Conservation (phyloP, 768 basidiomycete genomes). For the Boletus insuetus region DNA sequence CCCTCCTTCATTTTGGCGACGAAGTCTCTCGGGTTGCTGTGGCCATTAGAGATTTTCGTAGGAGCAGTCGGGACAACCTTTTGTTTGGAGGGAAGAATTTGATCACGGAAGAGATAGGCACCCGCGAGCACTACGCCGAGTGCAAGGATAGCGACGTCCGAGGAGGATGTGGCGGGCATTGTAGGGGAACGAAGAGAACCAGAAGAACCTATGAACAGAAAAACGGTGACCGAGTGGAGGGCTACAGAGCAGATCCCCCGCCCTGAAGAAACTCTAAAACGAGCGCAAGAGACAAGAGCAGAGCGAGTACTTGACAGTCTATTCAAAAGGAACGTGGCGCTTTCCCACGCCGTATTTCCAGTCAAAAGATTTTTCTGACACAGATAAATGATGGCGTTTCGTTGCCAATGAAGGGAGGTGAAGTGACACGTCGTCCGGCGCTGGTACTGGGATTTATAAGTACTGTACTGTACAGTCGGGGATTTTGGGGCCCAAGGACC, state of each 20-base stretch:
- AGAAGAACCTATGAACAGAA: not conserved
- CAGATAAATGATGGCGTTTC: not conserved
- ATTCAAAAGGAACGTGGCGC: slow-evolving; percentile 38
- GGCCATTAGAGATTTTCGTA: slow-evolving; percentile 54
- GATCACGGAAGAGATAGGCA: slow-evolving; percentile 81
- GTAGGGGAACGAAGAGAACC: slow-evolving; percentile 8
- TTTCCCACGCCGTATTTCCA: slow-evolving; percentile 35
- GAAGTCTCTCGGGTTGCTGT: slow-evolving; percentile 91
- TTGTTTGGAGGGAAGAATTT: slow-evolving; percentile 66
- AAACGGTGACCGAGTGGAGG: not conserved
- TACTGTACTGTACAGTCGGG: too few species aligned
- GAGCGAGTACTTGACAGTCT: not conserved
- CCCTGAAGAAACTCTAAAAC: not conserved
- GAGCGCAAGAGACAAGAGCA: slow-evolving; percentile 16
- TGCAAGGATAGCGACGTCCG: slow-evolving; percentile 70
- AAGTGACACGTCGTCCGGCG: not conserved
- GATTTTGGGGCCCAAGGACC: too few species aligned
- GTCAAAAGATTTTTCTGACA: too few species aligned
- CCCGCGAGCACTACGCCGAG: slow-evolving; percentile 75
- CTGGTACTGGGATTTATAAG: not conserved
- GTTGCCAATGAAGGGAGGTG: not conserved
- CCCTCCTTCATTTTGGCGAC: slow-evolving; percentile 91
- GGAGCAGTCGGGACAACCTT: slow-evolving; percentile 50
- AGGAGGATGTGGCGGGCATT: slow-evolving; percentile 63
- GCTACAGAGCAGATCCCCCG: not conserved